These are phyloP conservation scores for Debaryomyces nepalensis DNA, from an alignment of 1,139 yeast species.

Conservation along the genomic window DNA sequence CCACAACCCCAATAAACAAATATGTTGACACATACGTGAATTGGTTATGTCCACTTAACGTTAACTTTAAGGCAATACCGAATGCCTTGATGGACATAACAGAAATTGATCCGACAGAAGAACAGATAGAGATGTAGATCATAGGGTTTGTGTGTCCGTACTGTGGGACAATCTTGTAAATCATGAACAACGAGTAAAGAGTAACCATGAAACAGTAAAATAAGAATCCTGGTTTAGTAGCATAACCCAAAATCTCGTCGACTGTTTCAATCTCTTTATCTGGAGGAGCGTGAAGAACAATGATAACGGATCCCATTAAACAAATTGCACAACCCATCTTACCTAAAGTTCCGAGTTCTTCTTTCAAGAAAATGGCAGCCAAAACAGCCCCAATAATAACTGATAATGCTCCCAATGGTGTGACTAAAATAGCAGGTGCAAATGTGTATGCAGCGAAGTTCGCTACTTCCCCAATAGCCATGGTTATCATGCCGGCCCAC, in stretches of 20 bases:
- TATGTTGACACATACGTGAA: constrained; percentile 85
- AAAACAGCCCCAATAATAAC: constrained; percentile 91
- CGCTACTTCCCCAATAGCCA: constrained; percentile 92
- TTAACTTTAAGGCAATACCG: constrained; percentile 88
- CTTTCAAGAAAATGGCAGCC: constrained; percentile 84
- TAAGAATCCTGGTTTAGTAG: constrained; percentile 79
- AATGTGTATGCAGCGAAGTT: constrained; percentile 94
- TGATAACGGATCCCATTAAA: constrained; percentile 85
- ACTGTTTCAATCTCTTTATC: constrained; percentile 89
- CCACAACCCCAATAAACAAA: constrained; percentile 78
- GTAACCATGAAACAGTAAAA: constrained; percentile 66
- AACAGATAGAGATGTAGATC: constrained; percentile 88
- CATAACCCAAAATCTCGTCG: constrained; percentile 83
- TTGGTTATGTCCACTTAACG: constrained; percentile 88
- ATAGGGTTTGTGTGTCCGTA: constrained; percentile 85
- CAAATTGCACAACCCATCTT: constrained; percentile 94
- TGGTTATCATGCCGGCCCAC: constrained; percentile 93
- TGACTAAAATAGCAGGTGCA: constrained; percentile 92
- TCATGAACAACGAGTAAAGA: constrained; percentile 74
- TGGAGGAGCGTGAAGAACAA: constrained; percentile 90
- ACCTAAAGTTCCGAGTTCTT: constrained; percentile 87
- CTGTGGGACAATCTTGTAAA: constrained; percentile 79
- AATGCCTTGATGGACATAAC: constrained; percentile 94
- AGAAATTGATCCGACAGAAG: constrained; percentile 87
- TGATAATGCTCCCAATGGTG: constrained; percentile 89